phyloP scores from a whole-genome alignment of 2,329 filamentous ascomycete genomes.

The Penicillium aurantiogriseum region DNA sequence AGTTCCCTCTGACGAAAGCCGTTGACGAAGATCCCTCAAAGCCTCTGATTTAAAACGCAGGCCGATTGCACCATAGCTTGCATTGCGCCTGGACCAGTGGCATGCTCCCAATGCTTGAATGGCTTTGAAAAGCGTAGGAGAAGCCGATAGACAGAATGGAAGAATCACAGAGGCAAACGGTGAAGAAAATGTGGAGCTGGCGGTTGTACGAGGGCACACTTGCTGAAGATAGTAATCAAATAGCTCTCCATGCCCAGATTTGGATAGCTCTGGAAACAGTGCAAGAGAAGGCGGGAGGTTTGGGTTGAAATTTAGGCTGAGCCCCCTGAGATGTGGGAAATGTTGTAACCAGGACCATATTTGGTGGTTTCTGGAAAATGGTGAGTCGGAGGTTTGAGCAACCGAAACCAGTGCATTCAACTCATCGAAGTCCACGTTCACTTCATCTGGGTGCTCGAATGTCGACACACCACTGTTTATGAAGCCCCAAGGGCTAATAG shows the following conservation, averaged over 20 bases:
- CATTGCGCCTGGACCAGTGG: conserved; percentile 36
- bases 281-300: conserved; percentile 21
- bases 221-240: conserved; percentile 44
- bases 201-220: conserved; percentile 42
- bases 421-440: conserved; percentile 28
- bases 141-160: conserved; percentile 41
- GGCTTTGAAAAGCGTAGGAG: conserved; percentile 38
- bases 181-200: conserved; percentile 36
- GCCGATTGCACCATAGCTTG: conserved; percentile 32
- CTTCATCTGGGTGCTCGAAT: conserved; percentile 28
- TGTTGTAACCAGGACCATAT: conserved; percentile 8
- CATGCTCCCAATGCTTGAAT: conserved; percentile 43
- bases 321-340: conserved; percentile 2
- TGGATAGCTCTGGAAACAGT: conserved; percentile 32
- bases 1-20: conserved; percentile 30
- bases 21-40: conserved; percentile 37
- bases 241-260: conserved; percentile 31
- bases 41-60: conserved; percentile 40
- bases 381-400: conserved; percentile 3
- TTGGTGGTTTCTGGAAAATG: neutral
- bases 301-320: neutral
- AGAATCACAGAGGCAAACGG: conserved; percentile 43
- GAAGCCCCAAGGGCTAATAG: conserved; percentile 33
- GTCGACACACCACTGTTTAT: conserved; percentile 33
- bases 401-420: conserved; percentile 15